Evolutionary conservation across 2,329 filamentous ascomycete species (phyloP).

Genomic region (Verticillium longisporum): DNA sequence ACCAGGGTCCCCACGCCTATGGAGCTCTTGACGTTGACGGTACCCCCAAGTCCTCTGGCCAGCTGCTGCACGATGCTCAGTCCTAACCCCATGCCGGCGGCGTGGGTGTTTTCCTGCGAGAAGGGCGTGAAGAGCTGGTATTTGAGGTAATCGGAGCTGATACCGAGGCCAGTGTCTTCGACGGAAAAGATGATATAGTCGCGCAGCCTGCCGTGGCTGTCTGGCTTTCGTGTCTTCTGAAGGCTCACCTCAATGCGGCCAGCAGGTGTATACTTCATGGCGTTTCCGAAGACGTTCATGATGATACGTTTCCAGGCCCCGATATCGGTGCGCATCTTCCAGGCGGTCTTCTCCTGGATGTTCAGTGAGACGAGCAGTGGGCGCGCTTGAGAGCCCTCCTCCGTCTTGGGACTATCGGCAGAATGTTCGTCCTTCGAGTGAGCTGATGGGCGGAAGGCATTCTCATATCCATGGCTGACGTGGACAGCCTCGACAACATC

Average conservation of each 20-base stretch:
- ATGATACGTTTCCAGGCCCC: constrained; percentile 43
- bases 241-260: constrained; percentile 34
- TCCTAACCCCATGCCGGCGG: constrained; percentile 52
- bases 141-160: constrained; percentile 50
- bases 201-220: constrained; percentile 5
- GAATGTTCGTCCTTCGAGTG: too few relatives aligned
- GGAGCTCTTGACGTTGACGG: constrained; percentile 46
- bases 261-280: constrained; percentile 43
- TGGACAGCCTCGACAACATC: constrained; percentile 57
- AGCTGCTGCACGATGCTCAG: constrained; percentile 53
- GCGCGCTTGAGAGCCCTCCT: too few relatives aligned
- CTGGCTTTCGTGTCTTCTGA: constrained; percentile 12
- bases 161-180: constrained; percentile 56
- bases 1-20: constrained; percentile 46
- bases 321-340: constrained; percentile 47
- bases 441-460: too few relatives aligned
- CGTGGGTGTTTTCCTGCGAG: constrained; percentile 50
- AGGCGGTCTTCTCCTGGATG: constrained; percentile 35
- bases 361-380: constrained; percentile 36
- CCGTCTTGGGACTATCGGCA: too few relatives aligned
- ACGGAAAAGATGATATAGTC: constrained; percentile 32
- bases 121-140: constrained; percentile 54
- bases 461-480: constrained; percentile 22
- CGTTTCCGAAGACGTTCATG: constrained; percentile 48
- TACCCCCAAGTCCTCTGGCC: constrained; percentile 47